Evolutionary conservation across 2,329 filamentous ascomycete genomes (phyloP).

Genomic region (Aspergillus tubingensis): DNA sequence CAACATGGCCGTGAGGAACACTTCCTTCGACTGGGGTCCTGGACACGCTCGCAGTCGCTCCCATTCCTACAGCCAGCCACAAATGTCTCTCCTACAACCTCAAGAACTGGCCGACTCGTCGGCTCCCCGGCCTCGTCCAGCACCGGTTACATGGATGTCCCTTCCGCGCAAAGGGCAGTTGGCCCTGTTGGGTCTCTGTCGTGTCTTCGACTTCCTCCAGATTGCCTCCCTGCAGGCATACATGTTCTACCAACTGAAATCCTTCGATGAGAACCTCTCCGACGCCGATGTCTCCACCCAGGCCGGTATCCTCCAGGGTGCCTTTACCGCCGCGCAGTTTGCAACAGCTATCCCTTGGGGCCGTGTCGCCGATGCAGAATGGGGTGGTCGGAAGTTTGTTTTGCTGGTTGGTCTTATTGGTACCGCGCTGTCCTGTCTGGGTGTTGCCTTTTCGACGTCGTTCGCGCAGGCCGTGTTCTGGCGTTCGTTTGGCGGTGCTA

Average conservation of each 20-base stretch:
- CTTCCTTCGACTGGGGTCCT: slow-evolving; percentile 33
- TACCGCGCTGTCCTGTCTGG: slow-evolving; percentile 64
- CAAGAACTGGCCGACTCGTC: slow-evolving; percentile 19
- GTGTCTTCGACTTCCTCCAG: slow-evolving; percentile 45
- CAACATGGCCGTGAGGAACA: slow-evolving; percentile 32
- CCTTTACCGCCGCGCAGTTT: slow-evolving; percentile 79
- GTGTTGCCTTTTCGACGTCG: slow-evolving; percentile 67
- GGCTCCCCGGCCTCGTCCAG: slow-evolving; percentile 20
- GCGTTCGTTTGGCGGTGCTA: slow-evolving; percentile 65
- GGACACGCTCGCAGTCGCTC: slow-evolving; percentile 35
- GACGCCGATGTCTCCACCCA: slow-evolving; percentile 69
- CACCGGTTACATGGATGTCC: slow-evolving; percentile 43
- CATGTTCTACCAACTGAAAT: slow-evolving; percentile 82
- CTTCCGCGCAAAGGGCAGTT: slow-evolving; percentile 43
- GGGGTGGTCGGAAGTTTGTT: slow-evolving; percentile 72
- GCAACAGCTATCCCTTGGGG: slow-evolving; percentile 81
- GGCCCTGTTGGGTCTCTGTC: slow-evolving; percentile 39
- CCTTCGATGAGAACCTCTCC: slow-evolving; percentile 61
- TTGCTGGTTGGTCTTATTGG: slow-evolving; percentile 74
- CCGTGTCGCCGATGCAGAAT: slow-evolving; percentile 63
- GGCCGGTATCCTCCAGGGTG: slow-evolving; percentile 72
- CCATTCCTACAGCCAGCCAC: slow-evolving; percentile 33
- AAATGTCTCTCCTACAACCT: slow-evolving; percentile 23
- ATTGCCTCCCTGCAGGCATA: slow-evolving; percentile 58
- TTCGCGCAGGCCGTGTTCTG: slow-evolving; percentile 67